These are phyloP conservation scores for Tremella mesenterica DNA, from an alignment of 768 basidiomycete species.

Conservation along the genomic window DNA sequence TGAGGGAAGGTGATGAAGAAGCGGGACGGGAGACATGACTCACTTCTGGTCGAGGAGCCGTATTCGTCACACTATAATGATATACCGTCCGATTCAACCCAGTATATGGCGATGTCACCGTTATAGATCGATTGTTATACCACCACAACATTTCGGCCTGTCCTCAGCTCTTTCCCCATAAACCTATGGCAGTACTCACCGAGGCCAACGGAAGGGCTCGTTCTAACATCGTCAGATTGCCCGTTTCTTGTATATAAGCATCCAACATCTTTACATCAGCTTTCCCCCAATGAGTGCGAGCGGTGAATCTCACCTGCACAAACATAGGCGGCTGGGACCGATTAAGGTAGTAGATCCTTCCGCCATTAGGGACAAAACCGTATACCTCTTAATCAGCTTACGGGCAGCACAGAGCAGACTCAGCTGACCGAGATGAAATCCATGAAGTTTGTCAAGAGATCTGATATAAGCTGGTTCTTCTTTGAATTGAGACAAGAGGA, in stretches of 20 bases:
- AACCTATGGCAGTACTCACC: conserved; percentile 41
- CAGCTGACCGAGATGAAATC: conserved; percentile 60
- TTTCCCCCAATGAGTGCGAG: not conserved
- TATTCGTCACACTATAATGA: conserved; percentile 61
- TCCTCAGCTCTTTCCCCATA: conserved; percentile 8
- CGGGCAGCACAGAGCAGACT: not conserved
- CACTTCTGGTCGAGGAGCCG: conserved; percentile 77
- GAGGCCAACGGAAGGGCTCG: conserved; percentile 80
- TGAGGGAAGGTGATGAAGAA: too few species aligned
- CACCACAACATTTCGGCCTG: conserved; percentile 80
- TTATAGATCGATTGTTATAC: conserved; percentile 58
- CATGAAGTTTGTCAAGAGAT: conserved; percentile 86
- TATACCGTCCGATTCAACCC: conserved; percentile 56
- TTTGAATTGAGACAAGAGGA: not conserved
- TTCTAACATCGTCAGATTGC: conserved; percentile 63
- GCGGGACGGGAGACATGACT: conserved; percentile 1
- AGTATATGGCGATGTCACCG: conserved; percentile 39
- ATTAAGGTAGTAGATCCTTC: conserved; percentile 81
- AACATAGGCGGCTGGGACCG: conserved; percentile 91
- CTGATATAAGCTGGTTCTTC: too few species aligned
- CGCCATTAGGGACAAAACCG: conserved; percentile 93
- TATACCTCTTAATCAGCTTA: conserved; percentile 43
- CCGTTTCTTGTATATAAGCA: conserved; percentile 65
- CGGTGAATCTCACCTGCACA: conserved; percentile 54
- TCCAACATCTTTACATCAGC: conserved; percentile 64